These are phyloP conservation scores for Colletotrichum spinosum DNA, from an alignment of 2,329 filamentous ascomycete genomes.

Conservation along the genomic window DNA sequence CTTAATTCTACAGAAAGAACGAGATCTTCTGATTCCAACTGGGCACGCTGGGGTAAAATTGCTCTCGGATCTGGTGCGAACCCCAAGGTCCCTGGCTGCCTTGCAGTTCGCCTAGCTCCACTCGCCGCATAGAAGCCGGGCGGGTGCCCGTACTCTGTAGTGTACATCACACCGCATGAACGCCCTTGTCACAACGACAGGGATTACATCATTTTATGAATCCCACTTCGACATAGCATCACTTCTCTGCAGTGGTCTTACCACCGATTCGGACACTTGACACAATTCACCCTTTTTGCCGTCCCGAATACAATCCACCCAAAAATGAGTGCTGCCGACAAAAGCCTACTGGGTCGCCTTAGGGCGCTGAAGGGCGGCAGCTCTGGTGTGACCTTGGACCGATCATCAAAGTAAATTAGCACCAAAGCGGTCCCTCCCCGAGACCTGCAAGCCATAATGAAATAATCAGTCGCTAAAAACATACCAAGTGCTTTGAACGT, in stretches of 20 bases:
- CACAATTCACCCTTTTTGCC: neutral
- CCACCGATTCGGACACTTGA: neutral
- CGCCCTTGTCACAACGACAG: neutral
- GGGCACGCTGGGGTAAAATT: neutral
- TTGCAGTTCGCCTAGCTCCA: conserved; percentile 27
- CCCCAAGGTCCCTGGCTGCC: conserved; percentile 23
- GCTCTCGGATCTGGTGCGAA: neutral
- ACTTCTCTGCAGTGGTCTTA: neutral
- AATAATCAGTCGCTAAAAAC: conserved; percentile 9
- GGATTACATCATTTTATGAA: neutral
- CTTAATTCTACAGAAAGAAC: neutral
- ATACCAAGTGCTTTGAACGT: conserved; percentile 41
- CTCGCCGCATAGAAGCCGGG: conserved; percentile 10
- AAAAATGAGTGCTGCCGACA: conserved; percentile 47
- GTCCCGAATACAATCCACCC: neutral
- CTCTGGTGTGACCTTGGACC: conserved; percentile 39
- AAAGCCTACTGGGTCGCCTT: conserved; percentile 63
- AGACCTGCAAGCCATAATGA: neutral
- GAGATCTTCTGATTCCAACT: neutral
- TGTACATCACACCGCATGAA: conserved; percentile 8
- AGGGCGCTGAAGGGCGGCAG: conserved; percentile 62
- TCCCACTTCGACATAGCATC: neutral
- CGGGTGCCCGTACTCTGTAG: neutral
- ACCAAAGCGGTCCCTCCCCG: neutral
- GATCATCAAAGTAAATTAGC: conserved; percentile 53